Conservation (phyloP, 768 basidiomycete genomes). For the Auricularia cornea region DNA sequence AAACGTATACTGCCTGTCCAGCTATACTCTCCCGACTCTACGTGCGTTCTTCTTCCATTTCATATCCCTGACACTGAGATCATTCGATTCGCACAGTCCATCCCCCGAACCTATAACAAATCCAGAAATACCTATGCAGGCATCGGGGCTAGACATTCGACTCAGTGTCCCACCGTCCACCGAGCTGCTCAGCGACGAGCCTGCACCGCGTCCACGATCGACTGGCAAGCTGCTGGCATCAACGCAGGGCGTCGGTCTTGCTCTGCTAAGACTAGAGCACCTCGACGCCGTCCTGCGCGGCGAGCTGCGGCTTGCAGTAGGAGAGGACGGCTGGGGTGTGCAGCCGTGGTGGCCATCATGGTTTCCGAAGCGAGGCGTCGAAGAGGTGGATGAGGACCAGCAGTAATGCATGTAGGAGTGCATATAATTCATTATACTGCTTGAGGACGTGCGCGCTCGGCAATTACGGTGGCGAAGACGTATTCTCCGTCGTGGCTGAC, state of each 20-base stretch:
- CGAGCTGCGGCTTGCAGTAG: conserved; percentile 32
- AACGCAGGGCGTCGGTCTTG: conserved; percentile 54
- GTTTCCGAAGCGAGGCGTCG: conserved; percentile 64
- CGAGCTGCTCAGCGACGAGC: conserved; percentile 11
- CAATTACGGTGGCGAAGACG: conserved; percentile 57
- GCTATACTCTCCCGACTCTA: conserved; percentile 28
- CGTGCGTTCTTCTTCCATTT: too few species aligned
- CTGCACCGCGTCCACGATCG: conserved; percentile 39
- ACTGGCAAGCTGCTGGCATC: conserved; percentile 68
- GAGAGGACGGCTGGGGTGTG: conserved; percentile 30
- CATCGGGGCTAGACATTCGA: background rate
- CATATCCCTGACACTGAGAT: background rate
- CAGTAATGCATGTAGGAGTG: conserved; percentile 4
- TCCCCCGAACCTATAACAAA: background rate
- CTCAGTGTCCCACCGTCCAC: background rate
- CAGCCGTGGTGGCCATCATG: conserved; percentile 39
- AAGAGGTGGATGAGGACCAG: conserved; percentile 3
- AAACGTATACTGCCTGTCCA: conserved; percentile 84
- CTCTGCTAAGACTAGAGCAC: conserved; percentile 73
- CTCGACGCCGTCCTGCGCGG: conserved; percentile 47
- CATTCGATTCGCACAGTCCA: background rate
- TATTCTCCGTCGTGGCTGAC: conserved; percentile 81
- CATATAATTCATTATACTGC: background rate
- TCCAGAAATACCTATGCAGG: background rate
- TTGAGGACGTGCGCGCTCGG: conserved; percentile 28